A percentile compares a stretch with the other conserved stretches of the same genome.
phyloP scores from a whole-genome alignment of 176 grass and related monocot genomes.

The Musa schizocarpa region DNA sequence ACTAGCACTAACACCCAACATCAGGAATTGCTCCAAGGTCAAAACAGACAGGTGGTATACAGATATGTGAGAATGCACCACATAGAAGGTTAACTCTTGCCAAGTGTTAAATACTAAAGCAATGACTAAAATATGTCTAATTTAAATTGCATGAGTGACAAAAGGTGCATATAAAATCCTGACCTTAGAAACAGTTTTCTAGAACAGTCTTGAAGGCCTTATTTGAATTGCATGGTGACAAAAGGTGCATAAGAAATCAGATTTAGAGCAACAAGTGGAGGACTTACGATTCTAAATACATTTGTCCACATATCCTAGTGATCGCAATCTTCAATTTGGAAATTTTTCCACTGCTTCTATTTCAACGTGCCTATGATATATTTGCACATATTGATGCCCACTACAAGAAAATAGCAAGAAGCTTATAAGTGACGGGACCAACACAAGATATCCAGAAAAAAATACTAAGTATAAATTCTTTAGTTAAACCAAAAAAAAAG shows the following conservation, averaged over 20 bases:
- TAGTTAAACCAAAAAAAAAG: not conserved
- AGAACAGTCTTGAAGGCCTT: no score
- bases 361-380: not conserved
- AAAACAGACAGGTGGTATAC: no score
- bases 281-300: conserved; percentile 94
- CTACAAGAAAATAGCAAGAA: not conserved
- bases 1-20: no score
- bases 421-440: not conserved
- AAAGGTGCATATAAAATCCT: no score
- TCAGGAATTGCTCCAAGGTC: no score
- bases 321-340: not conserved
- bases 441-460: not conserved
- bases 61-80: no score
- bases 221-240: not conserved
- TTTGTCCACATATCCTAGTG: conserved; percentile 78
- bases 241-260: not conserved
- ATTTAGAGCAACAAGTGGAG: not conserved
- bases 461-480: not conserved
- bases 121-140: no score
- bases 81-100: no score
- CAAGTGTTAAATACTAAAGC: no score
- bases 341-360: not conserved
- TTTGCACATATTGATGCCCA: not conserved
- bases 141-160: no score
- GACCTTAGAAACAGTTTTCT: no score